phyloP scores from a whole-genome alignment of 1,284 basidiomycete genomes.

The Athelia psychrophila region DNA sequence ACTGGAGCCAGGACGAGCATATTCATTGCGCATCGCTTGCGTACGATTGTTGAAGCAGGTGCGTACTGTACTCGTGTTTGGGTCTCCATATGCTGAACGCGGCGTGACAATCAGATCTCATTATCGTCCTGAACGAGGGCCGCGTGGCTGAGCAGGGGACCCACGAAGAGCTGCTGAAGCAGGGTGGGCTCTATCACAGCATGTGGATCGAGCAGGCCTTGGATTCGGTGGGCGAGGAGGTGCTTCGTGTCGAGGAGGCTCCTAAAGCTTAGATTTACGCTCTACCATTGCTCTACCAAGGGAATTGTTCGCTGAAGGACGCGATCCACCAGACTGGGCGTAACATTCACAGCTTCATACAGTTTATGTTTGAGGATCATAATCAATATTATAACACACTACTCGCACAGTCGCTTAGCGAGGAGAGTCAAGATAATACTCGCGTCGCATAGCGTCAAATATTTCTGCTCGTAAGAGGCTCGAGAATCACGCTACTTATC shows the following conservation, averaged over 20 bases:
- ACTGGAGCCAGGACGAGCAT: slow-evolving; percentile 86
- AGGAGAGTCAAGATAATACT: too few species aligned
- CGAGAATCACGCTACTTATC: too few species aligned
- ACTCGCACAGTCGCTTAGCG: too few species aligned
- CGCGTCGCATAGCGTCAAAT: too few species aligned
- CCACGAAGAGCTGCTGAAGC: slow-evolving; percentile 77
- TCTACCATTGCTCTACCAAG: too few species aligned
- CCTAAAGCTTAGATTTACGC: too few species aligned
- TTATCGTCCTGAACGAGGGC: slow-evolving; percentile 88
- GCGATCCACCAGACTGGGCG: too few species aligned
- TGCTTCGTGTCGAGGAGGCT: not conserved
- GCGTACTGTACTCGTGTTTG: slow-evolving; percentile 19
- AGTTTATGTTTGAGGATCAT: too few species aligned
- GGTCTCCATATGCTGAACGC: not conserved
- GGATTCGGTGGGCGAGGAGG: not conserved
- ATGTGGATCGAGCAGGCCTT: slow-evolving; percentile 86
- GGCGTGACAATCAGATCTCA: slow-evolving; percentile 56
- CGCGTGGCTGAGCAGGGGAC: slow-evolving; percentile 89
- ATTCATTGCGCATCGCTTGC: slow-evolving; percentile 91
- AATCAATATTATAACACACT: too few species aligned
- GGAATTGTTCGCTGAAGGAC: too few species aligned
- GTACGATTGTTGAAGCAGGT: slow-evolving; percentile 90
- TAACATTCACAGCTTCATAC: too few species aligned
- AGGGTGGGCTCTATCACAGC: slow-evolving; percentile 73
- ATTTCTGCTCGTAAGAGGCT: too few species aligned